Base-by-base conservation (phyloP, 805 yeast species). In the Jamesozyma jinghongensis region DNA sequence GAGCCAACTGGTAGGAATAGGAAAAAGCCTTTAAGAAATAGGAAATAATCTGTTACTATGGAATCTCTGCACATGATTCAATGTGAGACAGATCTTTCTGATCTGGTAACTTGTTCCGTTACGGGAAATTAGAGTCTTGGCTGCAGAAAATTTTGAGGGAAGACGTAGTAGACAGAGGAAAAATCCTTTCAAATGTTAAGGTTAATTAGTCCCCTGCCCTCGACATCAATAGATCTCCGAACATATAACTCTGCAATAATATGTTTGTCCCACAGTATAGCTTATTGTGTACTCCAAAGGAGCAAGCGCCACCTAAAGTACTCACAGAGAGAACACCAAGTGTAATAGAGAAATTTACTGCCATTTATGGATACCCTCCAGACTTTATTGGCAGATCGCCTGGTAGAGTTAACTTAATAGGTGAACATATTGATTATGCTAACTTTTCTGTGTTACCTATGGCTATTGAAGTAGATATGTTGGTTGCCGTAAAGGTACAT, bases 381-480 rank as follows among this genome's bases (percentile, higher is more conserved):
- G 70, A 68, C 29, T 71, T 77, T 51, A 59, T 75, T 28, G 63
- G 78, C n/a, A 66, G 86, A 36, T 74, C 84, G 5, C 87, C 88
- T 4, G 87, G 87, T 25, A 66, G 88, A 50, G 86, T 81, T 37
- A 81, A 81, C 54, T 62, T 81, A 45, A 77, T 81, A 41, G 87
- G 88, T 25, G 87, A 81, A 47, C 88, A 81, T 53, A 75, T 81
- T 38, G 87, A 81, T 61, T 81, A 80, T 56, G 70, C 75, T 46
- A 71, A 73, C 50, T 81, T 77, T 53, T 69, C 83, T 3, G 83
- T 77, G 5, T 66, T 81, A 47, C 87, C 87, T 10, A 72, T 81
- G 78, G 85, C 88, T 3, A 74, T 81, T 29, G 81, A 77, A 35
- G 69, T 65, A n/a, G 86, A 81, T 52, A 73, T 79, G 42, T 59